These are phyloP conservation scores for Pulveroboletus ravenelii DNA, from an alignment of 768 basidiomycete species.

Conservation along the genomic window DNA sequence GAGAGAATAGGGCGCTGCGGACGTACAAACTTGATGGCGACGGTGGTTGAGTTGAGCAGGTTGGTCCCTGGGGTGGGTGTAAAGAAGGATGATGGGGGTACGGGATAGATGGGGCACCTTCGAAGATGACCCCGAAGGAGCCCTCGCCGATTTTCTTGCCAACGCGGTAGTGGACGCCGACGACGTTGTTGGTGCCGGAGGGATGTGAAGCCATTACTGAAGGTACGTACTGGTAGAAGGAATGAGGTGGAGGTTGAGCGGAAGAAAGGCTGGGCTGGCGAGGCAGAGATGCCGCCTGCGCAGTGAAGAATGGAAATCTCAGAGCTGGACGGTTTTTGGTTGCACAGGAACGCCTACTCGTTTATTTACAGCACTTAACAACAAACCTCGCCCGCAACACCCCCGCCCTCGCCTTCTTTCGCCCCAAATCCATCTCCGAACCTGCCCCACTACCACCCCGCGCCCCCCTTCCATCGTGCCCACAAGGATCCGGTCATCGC, in stretches of 20 bases:
- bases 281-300: constrained; percentile 26
- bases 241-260: constrained; percentile 1
- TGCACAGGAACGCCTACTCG: neutral
- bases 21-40: constrained; percentile 99
- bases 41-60: constrained; percentile 95
- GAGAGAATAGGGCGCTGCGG: neutral
- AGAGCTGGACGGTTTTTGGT: constrained; percentile 8
- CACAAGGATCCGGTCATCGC: constrained; percentile 24
- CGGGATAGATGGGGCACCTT: constrained; percentile 45
- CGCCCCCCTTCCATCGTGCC: neutral
- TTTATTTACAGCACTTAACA: neutral
- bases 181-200: constrained; percentile 67
- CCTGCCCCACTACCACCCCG: constrained; percentile 16
- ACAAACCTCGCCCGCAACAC: constrained; percentile 14
- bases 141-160: constrained; percentile 99
- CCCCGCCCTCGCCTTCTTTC: constrained; percentile 14
- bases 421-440: constrained; percentile 8
- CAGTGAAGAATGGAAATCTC: constrained; percentile 30
- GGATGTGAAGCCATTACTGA: constrained; percentile 51
- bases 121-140: constrained; percentile 94
- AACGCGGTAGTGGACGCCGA: constrained; percentile 95
- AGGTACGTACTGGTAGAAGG: constrained; percentile 17
- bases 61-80: constrained; percentile 69
- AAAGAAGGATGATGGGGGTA: neutral
- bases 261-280: constrained; percentile 13